Conservation (phyloP, 179 eudicot species). For the Monotropa hypopitys region DNA sequence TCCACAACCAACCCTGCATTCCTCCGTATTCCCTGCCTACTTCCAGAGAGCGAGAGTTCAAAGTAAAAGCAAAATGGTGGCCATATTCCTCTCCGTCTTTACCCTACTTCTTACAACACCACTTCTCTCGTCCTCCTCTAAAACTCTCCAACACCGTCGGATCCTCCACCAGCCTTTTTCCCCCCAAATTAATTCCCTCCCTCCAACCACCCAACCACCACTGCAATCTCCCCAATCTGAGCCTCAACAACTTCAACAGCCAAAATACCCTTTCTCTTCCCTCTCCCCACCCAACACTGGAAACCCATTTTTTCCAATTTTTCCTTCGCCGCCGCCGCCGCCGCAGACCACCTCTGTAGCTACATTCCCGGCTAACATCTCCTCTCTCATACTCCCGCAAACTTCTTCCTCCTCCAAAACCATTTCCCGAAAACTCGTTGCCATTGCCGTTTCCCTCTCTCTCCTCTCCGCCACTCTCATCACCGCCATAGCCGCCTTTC, state of each 20-base stretch:
- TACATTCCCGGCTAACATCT: constrained; percentile 92
- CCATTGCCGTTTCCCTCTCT: constrained; percentile 34
- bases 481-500: constrained; percentile 26
- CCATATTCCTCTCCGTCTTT: constrained; percentile 2
- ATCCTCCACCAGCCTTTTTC: constrained; percentile 76
- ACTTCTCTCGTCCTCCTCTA: background rate
- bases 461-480: constrained; percentile 38
- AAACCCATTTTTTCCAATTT: constrained; percentile 42
- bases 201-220: constrained; percentile 23
- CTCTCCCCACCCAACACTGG: constrained; percentile 31
- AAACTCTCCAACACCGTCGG: constrained; percentile 28
- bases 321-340: constrained; percentile 43
- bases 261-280: constrained; percentile 34
- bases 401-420: constrained; percentile 31
- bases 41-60: background rate
- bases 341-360: constrained; percentile 29
- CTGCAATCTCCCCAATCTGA: constrained; percentile 14
- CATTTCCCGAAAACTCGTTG: constrained; percentile 33
- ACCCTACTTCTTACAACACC: background rate
- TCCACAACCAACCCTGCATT: background rate
- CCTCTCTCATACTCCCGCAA: constrained; percentile 57
- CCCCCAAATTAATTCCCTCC: constrained; percentile 38
- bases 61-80: background rate
- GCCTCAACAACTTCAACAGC: constrained; percentile 15
- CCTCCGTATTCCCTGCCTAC: background rate